These are phyloP conservation scores for Lichtheimia ramosa DNA, from an alignment of 371 early-diverging fungal species.

Conservation along the genomic window DNA sequence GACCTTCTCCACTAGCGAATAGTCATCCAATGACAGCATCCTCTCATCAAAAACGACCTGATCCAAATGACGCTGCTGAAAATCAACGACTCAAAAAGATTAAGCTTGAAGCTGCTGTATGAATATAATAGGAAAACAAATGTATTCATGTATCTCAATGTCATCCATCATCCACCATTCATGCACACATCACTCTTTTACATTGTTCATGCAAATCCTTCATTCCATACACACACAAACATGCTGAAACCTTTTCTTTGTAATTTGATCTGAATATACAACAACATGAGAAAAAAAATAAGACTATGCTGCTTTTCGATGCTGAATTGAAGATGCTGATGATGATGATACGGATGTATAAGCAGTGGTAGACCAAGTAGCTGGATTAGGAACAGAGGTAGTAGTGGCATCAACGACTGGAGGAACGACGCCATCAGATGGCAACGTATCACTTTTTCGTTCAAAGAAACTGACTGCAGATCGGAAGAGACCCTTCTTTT, in stretches of 20 bases:
- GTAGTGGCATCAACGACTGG: slow-evolving; percentile 1
- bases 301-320: slow-evolving; percentile 15
- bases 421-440: neutral
- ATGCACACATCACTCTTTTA: neutral
- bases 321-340: slow-evolving; percentile 9
- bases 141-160: neutral
- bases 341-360: neutral
- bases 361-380: slow-evolving; percentile 5
- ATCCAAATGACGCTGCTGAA: slow-evolving; percentile 1
- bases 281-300: too few species aligned
- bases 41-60: slow-evolving; percentile 1
- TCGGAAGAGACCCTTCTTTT: slow-evolving; percentile 21
- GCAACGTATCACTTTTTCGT: slow-evolving; percentile 4
- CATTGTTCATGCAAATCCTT: neutral
- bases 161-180: neutral
- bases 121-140: neutral
- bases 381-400: neutral
- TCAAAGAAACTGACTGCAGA: slow-evolving; percentile 16
- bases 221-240: neutral
- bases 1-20: slow-evolving; percentile 22
- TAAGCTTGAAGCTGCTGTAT: slow-evolving; percentile 9
- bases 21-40: neutral
- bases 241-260: neutral
- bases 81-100: slow-evolving; percentile 8
- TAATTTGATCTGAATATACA: slow-evolving; percentile 4